phyloP scores from a whole-genome alignment of 768 basidiomycete species.

The Tricholoma matsutake region DNA sequence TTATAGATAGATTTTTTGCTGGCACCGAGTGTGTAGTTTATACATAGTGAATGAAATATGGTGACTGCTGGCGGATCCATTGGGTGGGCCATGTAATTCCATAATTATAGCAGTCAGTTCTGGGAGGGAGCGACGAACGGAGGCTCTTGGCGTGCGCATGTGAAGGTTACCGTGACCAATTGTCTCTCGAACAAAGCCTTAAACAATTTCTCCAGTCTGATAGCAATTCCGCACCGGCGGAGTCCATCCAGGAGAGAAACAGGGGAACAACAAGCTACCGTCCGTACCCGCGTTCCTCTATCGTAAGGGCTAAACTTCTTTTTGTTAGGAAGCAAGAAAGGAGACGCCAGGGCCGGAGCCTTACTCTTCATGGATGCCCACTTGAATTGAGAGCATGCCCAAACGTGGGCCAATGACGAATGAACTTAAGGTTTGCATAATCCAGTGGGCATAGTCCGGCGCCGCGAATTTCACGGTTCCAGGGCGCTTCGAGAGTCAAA shows the following conservation, averaged over 20 bases:
- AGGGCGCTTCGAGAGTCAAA: background rate
- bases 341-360: background rate
- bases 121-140: background rate
- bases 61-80: background rate
- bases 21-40: background rate
- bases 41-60: background rate
- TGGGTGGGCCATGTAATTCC: conserved; percentile 4
- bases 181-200: conserved; percentile 5
- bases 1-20: background rate
- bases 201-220: background rate
- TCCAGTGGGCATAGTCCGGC: background rate
- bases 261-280: too few relatives aligned
- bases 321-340: background rate
- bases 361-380: background rate
- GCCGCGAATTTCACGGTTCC: background rate
- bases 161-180: background rate
- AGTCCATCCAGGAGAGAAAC: too few relatives aligned
- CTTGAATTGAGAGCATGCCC: background rate
- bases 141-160: background rate
- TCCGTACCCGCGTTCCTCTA: too few relatives aligned
- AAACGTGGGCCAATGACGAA: background rate
- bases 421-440: background rate
- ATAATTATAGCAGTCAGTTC: conserved; percentile 3
- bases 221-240: too few relatives aligned
- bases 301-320: too few relatives aligned